Evolutionary conservation across 371 early-diverging fungal genomes (phyloP), one percentile per base, ranked within the genome.

Genomic region (Massospora cicadina): DNA sequence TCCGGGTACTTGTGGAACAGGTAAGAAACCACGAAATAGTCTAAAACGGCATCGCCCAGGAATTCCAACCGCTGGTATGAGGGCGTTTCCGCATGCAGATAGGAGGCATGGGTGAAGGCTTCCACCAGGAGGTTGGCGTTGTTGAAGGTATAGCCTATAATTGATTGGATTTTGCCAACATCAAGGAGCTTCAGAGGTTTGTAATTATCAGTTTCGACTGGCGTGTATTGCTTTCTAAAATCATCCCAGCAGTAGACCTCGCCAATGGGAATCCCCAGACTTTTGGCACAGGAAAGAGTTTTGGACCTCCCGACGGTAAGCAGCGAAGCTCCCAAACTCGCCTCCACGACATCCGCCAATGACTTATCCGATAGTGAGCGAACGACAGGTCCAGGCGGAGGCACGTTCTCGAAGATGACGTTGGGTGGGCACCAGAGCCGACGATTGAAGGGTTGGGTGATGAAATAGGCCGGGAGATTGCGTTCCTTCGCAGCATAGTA

Each of bases 1-100:
- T 72, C 66, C 2, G 77, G 78, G 62, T 79, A 76, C 65, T 75
- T 77, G 21, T 78, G 66, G 67, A 77, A 94, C 60, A 90, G 79
- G 57, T 88, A 79, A 24, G 79, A 75, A 7, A 88, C 85, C 0
- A 88, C 81, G 64, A 89, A 74, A 68, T 84, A 90, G 66, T 90
- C 91, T 23, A 96, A 70, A 7, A 95, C 81, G 0, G 95, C 88
- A 71, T 97, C 96, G 21, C 97, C 97, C 59, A 95, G 69, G 69
- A 89, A 95, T 74, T 97, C 97, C 1, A 97, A 77, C 1, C 97
- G 86, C 73, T 96, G 89, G 68, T 92, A 96, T 67, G 88, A 90
- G 10, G 76, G 71, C 0, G 79, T 76, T 21, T 72, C 72, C 0
- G 77, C 72, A 54, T 79, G 77, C 24, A 81, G 77, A 3, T 80